phyloP scores from a whole-genome alignment of 441 rosid species.

The Capsella rubella region DNA sequence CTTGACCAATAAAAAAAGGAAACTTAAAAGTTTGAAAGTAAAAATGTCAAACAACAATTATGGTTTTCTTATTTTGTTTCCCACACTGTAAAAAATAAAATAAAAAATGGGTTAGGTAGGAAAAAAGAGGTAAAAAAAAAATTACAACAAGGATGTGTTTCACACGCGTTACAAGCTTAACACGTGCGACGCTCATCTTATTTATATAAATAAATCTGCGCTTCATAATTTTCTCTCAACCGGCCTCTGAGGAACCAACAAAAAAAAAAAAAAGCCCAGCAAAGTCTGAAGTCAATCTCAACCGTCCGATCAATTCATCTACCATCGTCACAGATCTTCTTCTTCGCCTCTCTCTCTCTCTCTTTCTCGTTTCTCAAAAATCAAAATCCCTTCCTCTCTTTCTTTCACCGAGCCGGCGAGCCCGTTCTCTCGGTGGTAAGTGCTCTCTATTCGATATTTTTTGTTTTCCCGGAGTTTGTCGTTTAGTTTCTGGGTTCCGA shows the following conservation, averaged over 20 bases:
- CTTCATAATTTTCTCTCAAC: neutral
- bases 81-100: neutral
- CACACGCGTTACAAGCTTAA: conserved; percentile 13
- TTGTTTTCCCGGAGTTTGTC: neutral
- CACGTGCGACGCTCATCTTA: conserved; percentile 32
- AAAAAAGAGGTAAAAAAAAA: neutral
- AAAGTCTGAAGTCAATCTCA: conserved; percentile 34
- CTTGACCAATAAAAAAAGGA: neutral
- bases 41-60: conserved; percentile 22
- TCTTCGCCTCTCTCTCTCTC: conserved; percentile 2
- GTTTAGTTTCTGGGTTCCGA: neutral
- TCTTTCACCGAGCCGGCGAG: conserved; percentile 29
- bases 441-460: neutral
- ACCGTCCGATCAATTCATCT: conserved; percentile 36
- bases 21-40: conserved; percentile 1
- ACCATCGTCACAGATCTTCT: conserved; percentile 36
- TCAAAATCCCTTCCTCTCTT: conserved; percentile 28
- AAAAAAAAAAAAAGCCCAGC: conserved; percentile 34
- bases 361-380: conserved; percentile 5
- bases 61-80: neutral
- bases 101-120: neutral
- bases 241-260: conserved; percentile 26
- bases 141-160: conserved; percentile 5
- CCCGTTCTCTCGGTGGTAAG: conserved; percentile 40
- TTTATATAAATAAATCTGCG: conserved; percentile 19